Conservation (phyloP, 805 yeast genomes). For the Suhomyces faveliae region DNA sequence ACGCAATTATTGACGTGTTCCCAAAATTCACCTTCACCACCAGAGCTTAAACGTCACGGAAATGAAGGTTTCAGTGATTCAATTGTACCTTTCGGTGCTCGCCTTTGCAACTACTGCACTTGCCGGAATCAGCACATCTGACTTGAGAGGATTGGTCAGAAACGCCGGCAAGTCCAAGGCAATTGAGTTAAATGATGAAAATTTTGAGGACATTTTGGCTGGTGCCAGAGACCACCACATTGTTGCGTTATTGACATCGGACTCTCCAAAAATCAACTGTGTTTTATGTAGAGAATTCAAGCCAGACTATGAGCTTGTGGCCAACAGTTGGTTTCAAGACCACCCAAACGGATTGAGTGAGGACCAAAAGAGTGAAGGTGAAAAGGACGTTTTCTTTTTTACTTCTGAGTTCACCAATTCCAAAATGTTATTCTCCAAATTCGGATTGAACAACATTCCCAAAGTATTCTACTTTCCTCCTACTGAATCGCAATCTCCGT, state of each 20-base stretch:
- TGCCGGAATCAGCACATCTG: slow-evolving; percentile 24
- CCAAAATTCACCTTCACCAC: neutral
- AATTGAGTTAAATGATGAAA: slow-evolving; percentile 47
- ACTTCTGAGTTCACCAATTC: slow-evolving; percentile 67
- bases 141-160: slow-evolving; percentile 19
- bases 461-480: slow-evolving; percentile 64
- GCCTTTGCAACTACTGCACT: slow-evolving; percentile 15
- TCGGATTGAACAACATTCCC: slow-evolving; percentile 74
- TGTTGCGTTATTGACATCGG: slow-evolving; percentile 70
- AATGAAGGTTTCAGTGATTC: slow-evolving; percentile 3
- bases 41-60: neutral
- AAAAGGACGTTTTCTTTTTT: slow-evolving; percentile 56
- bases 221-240: slow-evolving; percentile 71
- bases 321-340: slow-evolving; percentile 53
- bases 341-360: slow-evolving; percentile 46
- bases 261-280: slow-evolving; percentile 73
- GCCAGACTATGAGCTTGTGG: slow-evolving; percentile 63
- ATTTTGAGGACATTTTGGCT: slow-evolving; percentile 52
- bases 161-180: slow-evolving; percentile 19
- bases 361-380: slow-evolving; percentile 20
- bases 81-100: slow-evolving; percentile 9
- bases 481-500: slow-evolving; percentile 32
- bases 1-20: slow-evolving; percentile 2
- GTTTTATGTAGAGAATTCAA: slow-evolving; percentile 65
- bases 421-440: slow-evolving; percentile 48